Evolutionary conservation across 306 rosid genomes (phyloP).

Genomic region (Ormosia semicastrata): DNA sequence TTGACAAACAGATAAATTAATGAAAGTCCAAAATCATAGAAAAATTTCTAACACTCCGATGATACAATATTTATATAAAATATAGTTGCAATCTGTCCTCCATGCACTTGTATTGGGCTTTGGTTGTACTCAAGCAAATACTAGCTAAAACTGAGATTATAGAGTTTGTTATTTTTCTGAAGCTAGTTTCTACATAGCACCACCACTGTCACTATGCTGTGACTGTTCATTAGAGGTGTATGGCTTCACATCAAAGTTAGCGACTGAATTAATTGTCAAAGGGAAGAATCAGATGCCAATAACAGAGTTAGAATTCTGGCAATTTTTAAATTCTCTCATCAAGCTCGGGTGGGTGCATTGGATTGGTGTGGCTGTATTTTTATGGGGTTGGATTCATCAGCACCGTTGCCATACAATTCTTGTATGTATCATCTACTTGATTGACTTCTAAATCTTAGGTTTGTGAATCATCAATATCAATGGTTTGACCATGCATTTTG

Average conservation of each 20-base stretch:
- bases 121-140: constrained; percentile 19
- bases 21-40: too few relatives aligned
- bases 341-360: too few relatives aligned
- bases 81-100: not conserved
- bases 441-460: constrained; percentile 19
- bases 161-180: constrained; percentile 42
- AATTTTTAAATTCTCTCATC: too few relatives aligned
- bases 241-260: constrained; percentile 40
- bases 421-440: constrained; percentile 51
- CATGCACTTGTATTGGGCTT: not conserved
- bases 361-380: constrained; percentile 68
- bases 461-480: not conserved
- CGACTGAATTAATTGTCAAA: constrained; percentile 61
- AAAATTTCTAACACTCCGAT: too few relatives aligned
- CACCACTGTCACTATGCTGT: constrained; percentile 85
- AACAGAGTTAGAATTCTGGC: too few relatives aligned
- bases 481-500: not conserved
- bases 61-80: not conserved
- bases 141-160: constrained; percentile 22
- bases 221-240: constrained; percentile 58
- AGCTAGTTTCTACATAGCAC: constrained; percentile 80
- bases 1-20: too few relatives aligned
- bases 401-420: constrained; percentile 73
- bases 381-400: constrained; percentile 94
- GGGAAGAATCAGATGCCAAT: constrained; percentile 71